phyloP scores from a whole-genome alignment of 805 yeast genomes.

The Saccharomycopsis amapae region DNA sequence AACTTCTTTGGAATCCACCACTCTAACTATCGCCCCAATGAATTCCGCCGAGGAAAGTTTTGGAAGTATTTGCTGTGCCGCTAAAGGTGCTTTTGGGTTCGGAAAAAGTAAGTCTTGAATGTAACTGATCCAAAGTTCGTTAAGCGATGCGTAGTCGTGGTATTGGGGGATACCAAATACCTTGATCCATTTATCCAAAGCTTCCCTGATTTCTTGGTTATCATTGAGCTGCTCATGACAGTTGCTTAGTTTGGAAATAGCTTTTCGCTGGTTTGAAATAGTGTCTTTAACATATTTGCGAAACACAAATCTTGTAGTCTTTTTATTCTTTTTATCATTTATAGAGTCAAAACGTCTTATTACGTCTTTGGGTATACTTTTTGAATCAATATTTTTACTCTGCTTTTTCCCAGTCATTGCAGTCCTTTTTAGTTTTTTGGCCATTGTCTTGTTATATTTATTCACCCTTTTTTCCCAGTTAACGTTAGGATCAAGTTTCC shows the following conservation, averaged over 20 bases:
- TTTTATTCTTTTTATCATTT: slow-evolving; percentile 1
- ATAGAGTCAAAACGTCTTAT: not conserved
- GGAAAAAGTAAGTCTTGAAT: slow-evolving; percentile 6
- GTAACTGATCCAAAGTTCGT: slow-evolving; percentile 16
- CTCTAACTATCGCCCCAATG: slow-evolving; percentile 15
- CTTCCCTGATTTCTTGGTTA: not conserved
- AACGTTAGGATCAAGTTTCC: slow-evolving; percentile 1
- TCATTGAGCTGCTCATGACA: not conserved
- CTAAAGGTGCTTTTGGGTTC: not conserved
- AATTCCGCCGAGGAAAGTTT: slow-evolving; percentile 19
- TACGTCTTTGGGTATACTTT: not conserved
- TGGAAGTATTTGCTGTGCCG: slow-evolving; percentile 9
- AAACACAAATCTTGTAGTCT: slow-evolving; percentile 9
- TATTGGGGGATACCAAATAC: slow-evolving; percentile 7
- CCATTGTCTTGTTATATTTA: not conserved
- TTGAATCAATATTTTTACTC: not conserved
- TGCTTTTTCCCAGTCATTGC: not conserved
- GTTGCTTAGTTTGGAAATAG: not conserved
- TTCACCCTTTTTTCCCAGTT: not conserved
- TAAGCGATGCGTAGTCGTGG: slow-evolving; percentile 8
- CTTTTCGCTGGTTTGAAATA: slow-evolving; percentile 3
- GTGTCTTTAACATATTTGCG: slow-evolving; percentile 4
- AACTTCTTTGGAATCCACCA: slow-evolving; percentile 5
- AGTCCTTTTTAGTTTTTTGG: not conserved
- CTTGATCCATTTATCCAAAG: not conserved